Evolutionary conservation across 805 yeast species (phyloP), one percentile per base, ranked within the genome.

Genomic region (Tetrapisispora namnaoensis): DNA sequence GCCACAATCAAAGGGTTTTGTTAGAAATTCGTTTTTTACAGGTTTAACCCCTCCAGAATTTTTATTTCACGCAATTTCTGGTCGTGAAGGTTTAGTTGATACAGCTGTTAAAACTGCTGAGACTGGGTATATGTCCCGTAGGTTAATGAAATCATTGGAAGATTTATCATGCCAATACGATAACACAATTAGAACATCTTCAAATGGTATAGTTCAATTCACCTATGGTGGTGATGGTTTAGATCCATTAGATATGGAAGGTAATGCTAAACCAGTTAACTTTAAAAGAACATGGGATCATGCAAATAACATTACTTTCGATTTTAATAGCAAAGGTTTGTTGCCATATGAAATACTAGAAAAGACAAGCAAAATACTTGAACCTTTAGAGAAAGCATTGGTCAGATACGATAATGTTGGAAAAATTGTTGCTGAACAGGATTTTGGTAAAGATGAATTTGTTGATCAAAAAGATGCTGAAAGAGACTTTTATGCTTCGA

Each of bases 31-130:
- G 16, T 93, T 93, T 73, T 93, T 75, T 63, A 79, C 95, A 34
- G 99, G 99, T 9, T 74, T 93, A 56, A 77, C 90, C 16, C 99
- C 99, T 2, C 96, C 98, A 13, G 99, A 93, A 66, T 93, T 91
- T 66, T 73, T 91, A 55, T 93, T 95, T 78, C 99, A 93, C 67
- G 98, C 99, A 53, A 93, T 93, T 72, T 90, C 98, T 2, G 99
- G 99, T 65, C 86, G 99, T 75, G 99, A 93, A 76, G 99, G 99
- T 70, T 75, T 93, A 66, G 98, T 93, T 51, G 99, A 93, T 75
- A 93, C 99, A 21, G 99, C 99, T 20, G 99, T 93, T 49, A 93
- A 93, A 69, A 93, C 99, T 34, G 99, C 99, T 3, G 99, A 93
- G 67, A 91, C 99, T 4, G 98, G 98, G 64, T 90, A 90, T 70